Base-by-base conservation (phyloP, 2,329 filamentous ascomycete genomes). In the Exophiala calicioides region DNA sequence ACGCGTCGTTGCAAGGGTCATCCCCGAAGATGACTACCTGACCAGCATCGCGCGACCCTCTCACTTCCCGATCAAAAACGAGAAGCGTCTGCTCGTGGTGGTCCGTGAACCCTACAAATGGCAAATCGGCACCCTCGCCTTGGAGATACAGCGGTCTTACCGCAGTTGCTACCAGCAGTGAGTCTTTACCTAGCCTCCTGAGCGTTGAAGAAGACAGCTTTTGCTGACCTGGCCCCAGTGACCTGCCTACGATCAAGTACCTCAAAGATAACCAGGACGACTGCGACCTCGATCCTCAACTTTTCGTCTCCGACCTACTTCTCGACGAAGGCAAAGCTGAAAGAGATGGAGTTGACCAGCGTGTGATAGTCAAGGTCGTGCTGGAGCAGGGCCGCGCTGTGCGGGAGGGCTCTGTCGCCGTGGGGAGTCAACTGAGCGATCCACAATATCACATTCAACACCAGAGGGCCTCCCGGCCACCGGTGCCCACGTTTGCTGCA, bases 231-330 rank as follows among this genome's bases (percentile, higher is more conserved):
- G n/a, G 8, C 12, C 19, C 7, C 43, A 60, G 58, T 24, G 47
- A 55, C 3, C 40, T 60, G 15, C 50, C 54, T 5, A 48, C 46
- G 13, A 52, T 60, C 53, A 60, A 60, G 34, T 58, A 58, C 35
- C 46, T 60, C 16, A 60, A 59, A 37, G 58, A 60, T 36, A 32
- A 29, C 37, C 47, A 54, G 34, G 53, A 59, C 36, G 58, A 60
- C 30, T 52, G 45, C 51, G 57, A 59, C 34, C 53, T 60, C 27
- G 57, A 59, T 43, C 55, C 52, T 13, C 51, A 58, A 37, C 41
- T 49, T 2, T 56, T 41, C 8, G 50, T 59, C n/a, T 51, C 53
- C 9, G 58, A 60, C 44, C 47, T 57, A 7, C 53, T 60, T 8
- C 43, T 60, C 3, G 53, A 60, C 40, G 57, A 59, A 38, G 58